phyloP scores from a whole-genome alignment of 108 stramenopile genomes.

The Fragilaria radians region DNA sequence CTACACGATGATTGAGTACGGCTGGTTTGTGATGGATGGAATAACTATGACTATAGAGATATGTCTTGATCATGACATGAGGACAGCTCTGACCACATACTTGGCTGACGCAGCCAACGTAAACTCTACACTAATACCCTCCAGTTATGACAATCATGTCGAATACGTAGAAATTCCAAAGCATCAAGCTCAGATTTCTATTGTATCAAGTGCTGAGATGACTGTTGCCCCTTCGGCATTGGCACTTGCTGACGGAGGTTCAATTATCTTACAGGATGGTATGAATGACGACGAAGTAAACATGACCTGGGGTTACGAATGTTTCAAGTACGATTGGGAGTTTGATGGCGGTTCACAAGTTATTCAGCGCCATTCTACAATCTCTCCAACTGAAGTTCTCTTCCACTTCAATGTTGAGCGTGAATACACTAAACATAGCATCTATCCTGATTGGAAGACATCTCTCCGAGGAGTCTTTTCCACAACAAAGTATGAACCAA shows the following conservation, averaged over 20 bases:
- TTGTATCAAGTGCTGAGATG: slow-evolving; percentile 65
- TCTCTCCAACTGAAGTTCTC: slow-evolving; percentile 44
- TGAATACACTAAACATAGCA: neutral
- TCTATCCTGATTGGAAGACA: neutral
- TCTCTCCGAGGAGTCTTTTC: neutral
- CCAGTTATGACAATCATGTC: slow-evolving; percentile 26
- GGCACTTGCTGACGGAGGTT: slow-evolving; percentile 45
- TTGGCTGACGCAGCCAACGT: slow-evolving; percentile 49
- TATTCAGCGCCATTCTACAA: slow-evolving; percentile 35
- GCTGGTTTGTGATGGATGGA: slow-evolving; percentile 53
- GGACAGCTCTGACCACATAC: slow-evolving; percentile 42
- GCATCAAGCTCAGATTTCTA: slow-evolving; percentile 57
- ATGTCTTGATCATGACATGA: slow-evolving; percentile 49
- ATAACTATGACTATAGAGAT: slow-evolving; percentile 47
- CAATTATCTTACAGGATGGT: slow-evolving; percentile 57
- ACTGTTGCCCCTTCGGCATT: slow-evolving; percentile 27
- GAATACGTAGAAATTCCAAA: slow-evolving; percentile 46
- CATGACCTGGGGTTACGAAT: slow-evolving; percentile 26
- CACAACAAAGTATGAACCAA: neutral
- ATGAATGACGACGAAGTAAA: slow-evolving; percentile 21
- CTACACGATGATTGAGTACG: slow-evolving; percentile 63
- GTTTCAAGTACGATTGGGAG: slow-evolving; percentile 35
- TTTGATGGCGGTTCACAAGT: slow-evolving; percentile 54
- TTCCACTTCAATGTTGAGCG: slow-evolving; percentile 31
- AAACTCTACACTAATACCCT: slow-evolving; percentile 37